phyloP scores from a whole-genome alignment of 768 basidiomycete genomes.

The Suillus hirtellus region DNA sequence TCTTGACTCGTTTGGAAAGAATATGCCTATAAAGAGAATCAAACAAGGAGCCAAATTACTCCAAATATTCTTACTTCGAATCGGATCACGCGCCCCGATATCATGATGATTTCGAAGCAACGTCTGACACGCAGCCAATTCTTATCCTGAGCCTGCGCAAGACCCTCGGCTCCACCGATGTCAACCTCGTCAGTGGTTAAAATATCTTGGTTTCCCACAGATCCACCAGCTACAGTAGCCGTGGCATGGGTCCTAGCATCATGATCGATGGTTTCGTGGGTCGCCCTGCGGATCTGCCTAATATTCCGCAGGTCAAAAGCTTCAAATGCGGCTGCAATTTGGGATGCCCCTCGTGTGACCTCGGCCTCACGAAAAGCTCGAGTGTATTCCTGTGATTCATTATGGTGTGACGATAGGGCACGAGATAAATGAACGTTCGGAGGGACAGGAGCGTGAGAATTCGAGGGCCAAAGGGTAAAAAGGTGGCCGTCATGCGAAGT shows the following conservation, averaged over 20 bases:
- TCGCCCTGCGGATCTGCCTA: conserved; percentile 61
- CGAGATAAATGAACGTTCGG: conserved; percentile 48
- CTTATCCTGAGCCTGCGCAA: conserved; percentile 46
- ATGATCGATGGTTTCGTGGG: conserved; percentile 33
- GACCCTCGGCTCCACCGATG: conserved; percentile 59
- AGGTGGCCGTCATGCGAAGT: conserved; percentile 71
- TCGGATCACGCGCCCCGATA: conserved; percentile 64
- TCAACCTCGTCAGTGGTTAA: conserved; percentile 57
- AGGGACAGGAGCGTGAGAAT: conserved; percentile 69
- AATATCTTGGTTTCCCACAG: conserved; percentile 12
- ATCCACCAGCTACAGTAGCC: not conserved
- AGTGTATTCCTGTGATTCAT: conserved; percentile 28
- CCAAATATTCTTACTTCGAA: conserved; percentile 64
- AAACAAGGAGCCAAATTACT: not conserved
- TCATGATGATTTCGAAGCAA: conserved; percentile 76
- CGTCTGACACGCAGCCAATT: conserved; percentile 53
- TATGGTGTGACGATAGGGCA: conserved; percentile 31
- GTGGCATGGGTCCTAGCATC: conserved; percentile 19
- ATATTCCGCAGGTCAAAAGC: conserved; percentile 76
- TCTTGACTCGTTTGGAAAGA: conserved; percentile 69
- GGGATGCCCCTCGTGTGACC: conserved; percentile 58
- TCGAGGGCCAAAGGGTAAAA: conserved; percentile 53
- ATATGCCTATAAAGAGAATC: conserved; percentile 49
- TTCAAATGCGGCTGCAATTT: conserved; percentile 65
- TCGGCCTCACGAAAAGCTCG: conserved; percentile 49